phyloP scores from a whole-genome alignment of 2,329 filamentous ascomycete genomes.

The Metarhizium anisopliae region DNA sequence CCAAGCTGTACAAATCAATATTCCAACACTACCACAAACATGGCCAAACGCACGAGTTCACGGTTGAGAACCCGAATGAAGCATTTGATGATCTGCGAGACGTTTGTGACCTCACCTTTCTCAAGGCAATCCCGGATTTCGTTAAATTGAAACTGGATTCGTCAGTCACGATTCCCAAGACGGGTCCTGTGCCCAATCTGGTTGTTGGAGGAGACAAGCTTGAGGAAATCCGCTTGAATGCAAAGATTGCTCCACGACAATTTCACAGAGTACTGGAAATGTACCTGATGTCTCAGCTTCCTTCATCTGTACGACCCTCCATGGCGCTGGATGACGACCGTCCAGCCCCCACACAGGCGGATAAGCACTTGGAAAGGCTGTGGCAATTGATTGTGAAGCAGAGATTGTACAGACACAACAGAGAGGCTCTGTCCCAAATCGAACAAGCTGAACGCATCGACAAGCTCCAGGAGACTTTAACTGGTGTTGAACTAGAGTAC shows the following conservation, averaged over 20 bases:
- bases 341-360: constrained; percentile 38
- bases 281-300: constrained; percentile 56
- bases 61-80: constrained; percentile 89
- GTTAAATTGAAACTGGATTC: constrained; percentile 46
- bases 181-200: constrained; percentile 35
- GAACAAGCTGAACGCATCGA: constrained; percentile 59
- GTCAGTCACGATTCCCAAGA: constrained; percentile 36
- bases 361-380: constrained; percentile 56
- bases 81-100: constrained; percentile 75
- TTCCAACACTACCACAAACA: constrained; percentile 61
- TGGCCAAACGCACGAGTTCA: constrained; percentile 68
- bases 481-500: constrained; percentile 64
- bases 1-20: constrained; percentile 71
- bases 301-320: constrained; percentile 45
- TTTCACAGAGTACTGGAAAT: constrained; percentile 69
- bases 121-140: constrained; percentile 53
- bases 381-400: constrained; percentile 73
- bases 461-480: constrained; percentile 61
- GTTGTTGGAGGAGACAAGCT: constrained; percentile 51
- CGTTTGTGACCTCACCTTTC: constrained; percentile 58
- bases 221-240: constrained; percentile 46
- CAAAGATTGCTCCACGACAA: constrained; percentile 70
- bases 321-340: constrained; percentile 33
- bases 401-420: constrained; percentile 66
- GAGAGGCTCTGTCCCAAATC: constrained; percentile 60